A percentile compares a stretch with the other conserved stretches of the same genome.
These are phyloP conservation scores for Neopestalotiopsis sp. DNA, from an alignment of 2,329 filamentous ascomycete species.

Conservation along the genomic window DNA sequence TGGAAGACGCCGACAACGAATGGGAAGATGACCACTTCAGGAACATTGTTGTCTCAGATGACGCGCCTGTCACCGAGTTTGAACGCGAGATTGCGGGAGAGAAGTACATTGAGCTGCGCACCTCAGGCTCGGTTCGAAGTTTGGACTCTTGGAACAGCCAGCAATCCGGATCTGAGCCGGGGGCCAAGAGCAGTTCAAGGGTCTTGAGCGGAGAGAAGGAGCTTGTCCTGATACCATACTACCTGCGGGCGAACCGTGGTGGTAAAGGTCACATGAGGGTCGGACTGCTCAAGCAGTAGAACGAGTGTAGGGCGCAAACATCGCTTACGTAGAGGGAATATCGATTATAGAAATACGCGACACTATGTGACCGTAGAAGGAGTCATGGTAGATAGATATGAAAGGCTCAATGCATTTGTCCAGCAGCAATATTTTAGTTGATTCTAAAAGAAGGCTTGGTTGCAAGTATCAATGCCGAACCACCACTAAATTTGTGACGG, in stretches of 20 bases:
- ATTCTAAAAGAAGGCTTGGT: no score
- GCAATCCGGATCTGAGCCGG: slow-evolving; percentile 16
- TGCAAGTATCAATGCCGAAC: no score
- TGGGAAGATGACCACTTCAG: slow-evolving; percentile 64
- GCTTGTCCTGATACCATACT: slow-evolving; percentile 60
- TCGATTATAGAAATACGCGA: no score
- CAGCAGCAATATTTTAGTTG: no score
- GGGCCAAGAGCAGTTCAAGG: neutral
- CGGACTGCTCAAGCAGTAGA: slow-evolving; percentile 35
- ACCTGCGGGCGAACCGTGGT: slow-evolving; percentile 58
- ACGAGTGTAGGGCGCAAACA: neutral
- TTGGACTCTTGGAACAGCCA: slow-evolving; percentile 24
- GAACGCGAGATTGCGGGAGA: slow-evolving; percentile 29
- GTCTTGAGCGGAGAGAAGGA: slow-evolving; percentile 28
- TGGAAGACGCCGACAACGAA: slow-evolving; percentile 62
- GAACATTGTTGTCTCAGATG: slow-evolving; percentile 38
- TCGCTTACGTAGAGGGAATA: neutral
- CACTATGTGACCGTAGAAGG: no score
- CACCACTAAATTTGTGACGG: no score
- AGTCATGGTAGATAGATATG: no score
- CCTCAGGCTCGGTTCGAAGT: neutral
- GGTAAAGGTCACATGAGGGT: slow-evolving; percentile 61
- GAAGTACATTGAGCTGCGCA: slow-evolving; percentile 34
- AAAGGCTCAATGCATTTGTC: no score
- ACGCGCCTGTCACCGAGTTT: slow-evolving; percentile 27